Evolutionary conservation across 768 basidiomycete species (phyloP).

Genomic region (Asterophora parasitica): DNA sequence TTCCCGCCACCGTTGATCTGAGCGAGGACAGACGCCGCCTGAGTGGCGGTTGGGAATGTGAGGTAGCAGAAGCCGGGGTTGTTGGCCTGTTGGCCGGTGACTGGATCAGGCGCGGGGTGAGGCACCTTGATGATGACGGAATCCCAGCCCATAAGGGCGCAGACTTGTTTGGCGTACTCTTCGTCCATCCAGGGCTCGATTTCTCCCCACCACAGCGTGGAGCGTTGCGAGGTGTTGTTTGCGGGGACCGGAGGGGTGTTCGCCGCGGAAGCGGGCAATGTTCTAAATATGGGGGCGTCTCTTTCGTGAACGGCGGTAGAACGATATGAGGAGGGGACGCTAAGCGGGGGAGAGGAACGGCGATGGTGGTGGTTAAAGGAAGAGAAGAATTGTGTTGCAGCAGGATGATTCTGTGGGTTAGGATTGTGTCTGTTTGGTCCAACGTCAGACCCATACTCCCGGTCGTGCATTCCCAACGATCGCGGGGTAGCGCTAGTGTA

Average conservation of each 20-base stretch:
- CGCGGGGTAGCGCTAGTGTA: slow-evolving; percentile 22
- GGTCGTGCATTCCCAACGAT: slow-evolving; percentile 24
- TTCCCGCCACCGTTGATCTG: slow-evolving; percentile 51
- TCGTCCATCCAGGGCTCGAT: slow-evolving; percentile 98
- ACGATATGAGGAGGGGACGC: slow-evolving; percentile 24
- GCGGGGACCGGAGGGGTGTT: slow-evolving; percentile 22
- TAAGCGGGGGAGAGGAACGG: slow-evolving; percentile 32
- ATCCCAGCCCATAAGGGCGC: slow-evolving; percentile 84
- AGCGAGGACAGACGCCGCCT: slow-evolving; percentile 65
- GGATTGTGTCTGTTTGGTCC: slow-evolving; percentile 45
- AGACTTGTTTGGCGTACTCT: slow-evolving; percentile 88
- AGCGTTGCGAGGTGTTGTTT: slow-evolving; percentile 34
- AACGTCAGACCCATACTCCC: slow-evolving; percentile 25
- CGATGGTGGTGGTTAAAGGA: slow-evolving; percentile 40
- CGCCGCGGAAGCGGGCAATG: slow-evolving; percentile 13
- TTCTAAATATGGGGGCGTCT: slow-evolving; percentile 28
- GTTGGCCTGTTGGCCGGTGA: slow-evolving; percentile 63
- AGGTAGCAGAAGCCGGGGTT: slow-evolving; percentile 88
- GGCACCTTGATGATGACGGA: slow-evolving; percentile 71
- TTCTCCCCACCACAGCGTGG: slow-evolving; percentile 81
- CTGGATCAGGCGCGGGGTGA: slow-evolving; percentile 50
- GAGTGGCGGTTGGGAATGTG: slow-evolving; percentile 69
- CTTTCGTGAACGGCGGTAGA: slow-evolving; percentile 25
- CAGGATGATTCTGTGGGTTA: slow-evolving; percentile 17
- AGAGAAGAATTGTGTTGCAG: slow-evolving; percentile 31